phyloP scores from a whole-genome alignment of 2,329 filamentous ascomycete genomes.

The Penicillium hesseltinei region DNA sequence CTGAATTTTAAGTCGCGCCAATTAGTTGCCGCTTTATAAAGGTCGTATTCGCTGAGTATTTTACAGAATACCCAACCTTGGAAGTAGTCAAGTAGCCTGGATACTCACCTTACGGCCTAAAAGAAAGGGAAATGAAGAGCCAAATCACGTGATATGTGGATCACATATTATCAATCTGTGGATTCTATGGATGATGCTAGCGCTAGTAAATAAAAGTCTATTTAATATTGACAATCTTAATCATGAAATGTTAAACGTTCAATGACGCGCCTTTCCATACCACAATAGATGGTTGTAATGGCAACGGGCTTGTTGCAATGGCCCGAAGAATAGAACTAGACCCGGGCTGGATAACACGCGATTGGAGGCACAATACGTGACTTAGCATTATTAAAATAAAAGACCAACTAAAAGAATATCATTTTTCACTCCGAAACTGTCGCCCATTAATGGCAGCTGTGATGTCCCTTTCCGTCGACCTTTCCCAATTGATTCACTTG shows the following conservation, averaged over 20 bases:
- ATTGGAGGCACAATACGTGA: too few species aligned
- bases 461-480: neutral
- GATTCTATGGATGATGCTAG: neutral
- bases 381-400: neutral
- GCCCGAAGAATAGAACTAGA: too few species aligned
- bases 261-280: too few species aligned
- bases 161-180: neutral
- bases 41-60: neutral
- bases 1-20: neutral
- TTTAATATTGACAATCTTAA: neutral
- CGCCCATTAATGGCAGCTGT: slow-evolving; percentile 16
- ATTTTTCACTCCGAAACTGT: neutral
- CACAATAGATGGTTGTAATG: too few species aligned
- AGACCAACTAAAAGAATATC: neutral
- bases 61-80: too few species aligned
- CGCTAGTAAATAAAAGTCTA: neutral
- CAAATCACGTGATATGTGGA: neutral
- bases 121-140: neutral
- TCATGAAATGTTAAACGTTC: too few species aligned
- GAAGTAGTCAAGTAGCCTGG: neutral
- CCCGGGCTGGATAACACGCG: too few species aligned
- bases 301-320: too few species aligned
- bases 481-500: slow-evolving; percentile 10
- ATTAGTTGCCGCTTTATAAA: neutral
- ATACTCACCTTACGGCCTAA: neutral